A percentile compares a stretch with the other conserved stretches of the same genome.
These are phyloP conservation scores for Lentinula aciculospora DNA, from an alignment of 768 basidiomycete species.

Conservation along the genomic window DNA sequence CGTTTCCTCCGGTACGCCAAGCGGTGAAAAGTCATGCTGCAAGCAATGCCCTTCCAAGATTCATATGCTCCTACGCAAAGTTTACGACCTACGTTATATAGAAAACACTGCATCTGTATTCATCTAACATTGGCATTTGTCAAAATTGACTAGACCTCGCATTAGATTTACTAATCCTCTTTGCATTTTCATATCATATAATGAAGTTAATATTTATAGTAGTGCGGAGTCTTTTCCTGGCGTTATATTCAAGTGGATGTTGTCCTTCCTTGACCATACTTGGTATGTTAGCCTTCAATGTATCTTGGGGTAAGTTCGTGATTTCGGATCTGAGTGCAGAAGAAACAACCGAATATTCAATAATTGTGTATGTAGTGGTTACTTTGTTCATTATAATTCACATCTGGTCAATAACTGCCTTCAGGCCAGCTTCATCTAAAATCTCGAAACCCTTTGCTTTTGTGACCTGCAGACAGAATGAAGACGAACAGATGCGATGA, in stretches of 20 bases:
- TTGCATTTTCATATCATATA: not conserved
- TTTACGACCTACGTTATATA: not conserved
- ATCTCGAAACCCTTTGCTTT: conserved; percentile 82
- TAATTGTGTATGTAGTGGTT: no score
- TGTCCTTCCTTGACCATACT: no score
- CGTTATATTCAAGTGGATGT: no score
- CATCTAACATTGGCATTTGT: not conserved
- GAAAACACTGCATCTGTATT: not conserved
- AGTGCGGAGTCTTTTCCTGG: no score
- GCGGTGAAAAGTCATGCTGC: conserved; percentile 29
- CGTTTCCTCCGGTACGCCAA: conserved; percentile 68
- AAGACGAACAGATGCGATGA: not conserved
- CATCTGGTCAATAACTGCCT: conserved; percentile 83
- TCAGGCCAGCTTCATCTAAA: conserved; percentile 71
- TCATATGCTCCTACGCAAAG: not conserved
- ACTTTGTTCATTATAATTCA: conserved; percentile 16
- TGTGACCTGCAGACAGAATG: conserved; percentile 57
- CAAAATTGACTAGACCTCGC: not conserved
- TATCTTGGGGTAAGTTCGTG: no score
- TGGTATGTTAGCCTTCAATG: no score
- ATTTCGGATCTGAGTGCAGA: no score
- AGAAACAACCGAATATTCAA: no score
- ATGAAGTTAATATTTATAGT: not conserved
- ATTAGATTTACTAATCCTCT: not conserved
- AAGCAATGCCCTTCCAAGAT: not conserved